Evolutionary conservation across 2,329 filamentous ascomycete species (phyloP).

Genomic region (Pseudogymnoascus verrucosus): DNA sequence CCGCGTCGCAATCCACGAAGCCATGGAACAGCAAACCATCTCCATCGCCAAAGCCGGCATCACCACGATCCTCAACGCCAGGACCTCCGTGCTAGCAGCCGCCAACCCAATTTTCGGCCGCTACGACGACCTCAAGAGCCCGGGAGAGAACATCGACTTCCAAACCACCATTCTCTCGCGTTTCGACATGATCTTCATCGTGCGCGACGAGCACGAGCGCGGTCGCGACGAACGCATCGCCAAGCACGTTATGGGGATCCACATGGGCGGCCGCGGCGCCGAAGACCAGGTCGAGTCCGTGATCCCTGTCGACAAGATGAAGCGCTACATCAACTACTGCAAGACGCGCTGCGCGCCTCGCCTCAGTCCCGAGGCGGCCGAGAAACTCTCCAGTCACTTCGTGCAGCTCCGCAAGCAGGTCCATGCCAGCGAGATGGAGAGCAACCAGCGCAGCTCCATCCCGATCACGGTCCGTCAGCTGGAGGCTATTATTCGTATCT

Average conservation of each 20-base stretch:
- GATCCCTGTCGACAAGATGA: conserved; percentile 93
- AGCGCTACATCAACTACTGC: conserved; percentile 94
- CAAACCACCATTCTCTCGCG: conserved; percentile 96
- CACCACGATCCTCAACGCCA: conserved; percentile 92
- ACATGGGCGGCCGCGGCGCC: conserved; percentile 79
- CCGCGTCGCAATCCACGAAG: conserved; percentile 95
- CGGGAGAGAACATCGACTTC: conserved; percentile 98
- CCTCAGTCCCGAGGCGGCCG: conserved; percentile 80
- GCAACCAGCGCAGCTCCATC: conserved; percentile 85
- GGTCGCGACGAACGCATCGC: conserved; percentile 88
- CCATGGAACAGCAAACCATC: conserved; percentile 99
- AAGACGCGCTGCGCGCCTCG: conserved; percentile 91
- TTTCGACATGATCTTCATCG: conserved; percentile 99
- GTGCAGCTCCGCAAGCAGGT: conserved; percentile 93
- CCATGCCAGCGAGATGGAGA: conserved; percentile 80
- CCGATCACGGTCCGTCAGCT: conserved; percentile 96
- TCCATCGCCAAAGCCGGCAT: conserved; percentile 98
- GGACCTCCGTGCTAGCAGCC: conserved; percentile 89
- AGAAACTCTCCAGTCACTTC: conserved; percentile 95
- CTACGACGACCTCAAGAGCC: conserved; percentile 96
- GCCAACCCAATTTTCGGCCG: conserved; percentile 97
- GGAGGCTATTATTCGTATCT: conserved; percentile 94
- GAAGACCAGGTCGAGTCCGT: conserved; percentile 82
- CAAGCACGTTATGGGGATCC: conserved; percentile 93
- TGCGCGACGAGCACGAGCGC: conserved; percentile 87